Evolutionary conservation across 805 yeast genomes (phyloP).

Genomic region (Ogataea siamensis): DNA sequence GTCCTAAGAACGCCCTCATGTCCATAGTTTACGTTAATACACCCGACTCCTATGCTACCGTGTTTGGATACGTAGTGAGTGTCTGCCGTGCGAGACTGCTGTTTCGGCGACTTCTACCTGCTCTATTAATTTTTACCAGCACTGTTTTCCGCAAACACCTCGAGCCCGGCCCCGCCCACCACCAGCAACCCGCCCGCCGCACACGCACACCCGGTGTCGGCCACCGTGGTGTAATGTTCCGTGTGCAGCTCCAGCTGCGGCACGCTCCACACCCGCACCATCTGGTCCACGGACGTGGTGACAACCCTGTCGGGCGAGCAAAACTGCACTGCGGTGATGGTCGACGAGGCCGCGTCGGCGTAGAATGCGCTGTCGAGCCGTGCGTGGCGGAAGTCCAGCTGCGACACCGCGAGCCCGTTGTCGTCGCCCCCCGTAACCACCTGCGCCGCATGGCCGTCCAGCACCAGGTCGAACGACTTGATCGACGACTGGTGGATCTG

Average conservation of each 20-base stretch:
- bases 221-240: constrained; percentile 69
- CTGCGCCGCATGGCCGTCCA: constrained; percentile 14
- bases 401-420: constrained; percentile 57
- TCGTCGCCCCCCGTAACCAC: constrained; percentile 91
- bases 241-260: constrained; percentile 34
- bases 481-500: constrained; percentile 84
- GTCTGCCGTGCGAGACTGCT: no score
- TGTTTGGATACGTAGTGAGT: no score
- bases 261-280: constrained; percentile 60
- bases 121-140: no score
- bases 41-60: no score
- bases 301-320: constrained; percentile 37
- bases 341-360: constrained; percentile 75
- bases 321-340: constrained; percentile 64
- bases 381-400: constrained; percentile 23
- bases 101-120: no score
- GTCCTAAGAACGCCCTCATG: constrained; percentile 41
- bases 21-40: constrained; percentile 1
- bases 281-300: constrained; percentile 84
- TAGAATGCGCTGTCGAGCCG: constrained; percentile 29
- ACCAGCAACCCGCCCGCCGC: constrained; percentile 39
- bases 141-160: constrained; percentile 19
- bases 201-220: constrained; percentile 83
- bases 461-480: constrained; percentile 49
- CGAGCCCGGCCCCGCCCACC: constrained; percentile 80